Percentiles rank a stretch among this genome's conserved stretches.
Conservation (phyloP, 495 filamentous ascomycete genomes). For the Rusavskia elegans region DNA sequence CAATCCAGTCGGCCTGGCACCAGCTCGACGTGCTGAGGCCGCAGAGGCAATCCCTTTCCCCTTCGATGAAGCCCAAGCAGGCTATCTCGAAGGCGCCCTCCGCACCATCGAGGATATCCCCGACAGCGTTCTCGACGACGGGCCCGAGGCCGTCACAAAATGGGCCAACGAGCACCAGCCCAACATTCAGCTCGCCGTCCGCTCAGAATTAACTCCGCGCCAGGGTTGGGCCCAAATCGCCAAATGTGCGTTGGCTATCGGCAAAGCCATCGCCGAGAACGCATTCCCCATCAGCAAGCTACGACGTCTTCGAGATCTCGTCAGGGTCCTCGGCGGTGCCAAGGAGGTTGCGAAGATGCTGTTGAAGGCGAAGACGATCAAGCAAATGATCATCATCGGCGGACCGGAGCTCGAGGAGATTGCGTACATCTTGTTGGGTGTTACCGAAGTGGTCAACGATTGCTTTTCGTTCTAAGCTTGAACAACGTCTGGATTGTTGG, state of each 20-base stretch:
- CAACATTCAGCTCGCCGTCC: too few relatives aligned
- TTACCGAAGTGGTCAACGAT: neutral
- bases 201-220: neutral
- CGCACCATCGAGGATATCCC: too few relatives aligned
- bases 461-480: neutral
- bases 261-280: neutral
- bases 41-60: too few relatives aligned
- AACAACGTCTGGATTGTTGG: neutral
- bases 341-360: constrained; percentile 1
- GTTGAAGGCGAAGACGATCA: constrained; percentile 1
- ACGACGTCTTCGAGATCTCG: neutral
- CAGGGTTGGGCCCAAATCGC: neutral
- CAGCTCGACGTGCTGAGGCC: too few relatives aligned
- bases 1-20: too few relatives aligned
- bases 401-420: neutral
- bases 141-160: too few relatives aligned
- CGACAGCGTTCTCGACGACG: too few relatives aligned
- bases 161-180: too few relatives aligned
- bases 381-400: neutral
- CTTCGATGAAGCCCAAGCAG: too few relatives aligned
- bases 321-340: neutral
- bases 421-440: neutral
- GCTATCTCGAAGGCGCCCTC: too few relatives aligned
- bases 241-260: constrained; percentile 1
- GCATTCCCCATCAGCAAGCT: neutral